Evolutionary conservation across 805 yeast species (phyloP).

Genomic region (Suhomyces sp.): DNA sequence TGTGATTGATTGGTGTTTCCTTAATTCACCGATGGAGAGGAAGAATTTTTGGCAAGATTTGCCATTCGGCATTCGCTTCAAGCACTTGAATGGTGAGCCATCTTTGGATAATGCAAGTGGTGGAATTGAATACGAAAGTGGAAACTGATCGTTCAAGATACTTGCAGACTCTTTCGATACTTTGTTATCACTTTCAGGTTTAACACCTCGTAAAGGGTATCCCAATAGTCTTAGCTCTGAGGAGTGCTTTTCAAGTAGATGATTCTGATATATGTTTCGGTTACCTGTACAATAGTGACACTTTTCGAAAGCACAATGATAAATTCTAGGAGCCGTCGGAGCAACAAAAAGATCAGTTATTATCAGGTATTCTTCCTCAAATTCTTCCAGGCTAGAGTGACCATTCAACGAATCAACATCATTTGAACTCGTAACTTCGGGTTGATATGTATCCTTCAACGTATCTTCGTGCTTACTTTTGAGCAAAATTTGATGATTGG

Average conservation of each 20-base stretch:
- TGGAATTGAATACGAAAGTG: slow-evolving; percentile 23
- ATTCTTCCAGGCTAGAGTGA: slow-evolving; percentile 6
- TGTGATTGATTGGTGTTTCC: slow-evolving; percentile 16
- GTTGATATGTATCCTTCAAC: no score
- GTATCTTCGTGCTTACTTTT: no score
- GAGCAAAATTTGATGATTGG: no score
- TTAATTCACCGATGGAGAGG: slow-evolving; percentile 15
- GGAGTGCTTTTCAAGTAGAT: slow-evolving; percentile 23
- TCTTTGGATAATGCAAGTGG: slow-evolving; percentile 21
- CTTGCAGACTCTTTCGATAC: slow-evolving; percentile 5
- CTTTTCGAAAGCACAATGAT: slow-evolving; percentile 23
- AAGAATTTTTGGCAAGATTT: slow-evolving; percentile 17
- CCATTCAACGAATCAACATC: no score
- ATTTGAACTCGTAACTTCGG: no score
- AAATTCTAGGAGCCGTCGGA: slow-evolving; percentile 9
- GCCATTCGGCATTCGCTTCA: slow-evolving; percentile 7
- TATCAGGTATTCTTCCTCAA: slow-evolving; percentile 28
- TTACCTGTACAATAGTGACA: slow-evolving; percentile 33
- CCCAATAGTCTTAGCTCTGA: slow-evolving; percentile 20
- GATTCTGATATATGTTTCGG: slow-evolving; percentile 23
- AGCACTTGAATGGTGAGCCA: slow-evolving; percentile 19
- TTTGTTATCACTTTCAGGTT: neutral
- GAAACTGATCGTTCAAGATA: slow-evolving; percentile 18
- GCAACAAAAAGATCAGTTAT: slow-evolving; percentile 1
- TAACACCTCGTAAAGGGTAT: slow-evolving; percentile 20